These are phyloP conservation scores for Fusarium falciforme DNA, from an alignment of 2,329 filamentous ascomycete species.

Conservation along the genomic window DNA sequence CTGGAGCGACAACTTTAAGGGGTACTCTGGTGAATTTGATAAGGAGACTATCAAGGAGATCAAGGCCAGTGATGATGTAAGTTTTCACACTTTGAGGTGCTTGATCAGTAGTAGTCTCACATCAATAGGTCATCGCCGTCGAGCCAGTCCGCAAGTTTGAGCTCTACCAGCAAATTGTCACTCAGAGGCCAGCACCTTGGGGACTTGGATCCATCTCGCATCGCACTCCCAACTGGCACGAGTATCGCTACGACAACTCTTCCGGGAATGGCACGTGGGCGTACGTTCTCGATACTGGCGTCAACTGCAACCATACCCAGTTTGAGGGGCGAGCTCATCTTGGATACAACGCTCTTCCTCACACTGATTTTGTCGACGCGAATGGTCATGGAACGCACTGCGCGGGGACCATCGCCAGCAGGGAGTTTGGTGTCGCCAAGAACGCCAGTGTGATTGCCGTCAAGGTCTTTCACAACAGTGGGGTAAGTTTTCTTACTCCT, in stretches of 20 bases:
- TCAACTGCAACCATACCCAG: conserved; percentile 58
- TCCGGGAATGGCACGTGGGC: conserved; percentile 57
- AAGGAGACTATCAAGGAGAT: conserved; percentile 55
- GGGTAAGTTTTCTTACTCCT: conserved; percentile 14
- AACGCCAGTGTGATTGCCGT: conserved; percentile 55
- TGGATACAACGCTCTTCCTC: conserved; percentile 51
- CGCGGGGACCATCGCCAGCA: conserved; percentile 58
- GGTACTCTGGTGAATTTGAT: conserved; percentile 58
- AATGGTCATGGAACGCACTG: conserved; percentile 62
- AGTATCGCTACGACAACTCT: conserved; percentile 56
- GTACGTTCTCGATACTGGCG: conserved; percentile 68
- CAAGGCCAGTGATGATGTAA: conserved; percentile 53
- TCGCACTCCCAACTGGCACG: conserved; percentile 45
- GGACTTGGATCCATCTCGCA: conserved; percentile 60
- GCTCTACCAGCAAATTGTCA: conserved; percentile 44
- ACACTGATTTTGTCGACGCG: conserved; percentile 48
- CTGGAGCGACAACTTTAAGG: conserved; percentile 50
- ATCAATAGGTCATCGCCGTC: conserved; percentile 47
- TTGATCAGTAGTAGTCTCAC: not conserved
- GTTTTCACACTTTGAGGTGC: not conserved
- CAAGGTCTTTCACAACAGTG: conserved; percentile 55
- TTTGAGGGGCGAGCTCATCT: conserved; percentile 57
- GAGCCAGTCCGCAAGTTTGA: conserved; percentile 47
- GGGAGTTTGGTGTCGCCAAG: conserved; percentile 60
- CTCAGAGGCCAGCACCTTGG: conserved; percentile 54